These are phyloP conservation scores for Leishmania gerbilli DNA, from an alignment of 208 protist species.

Conservation along the genomic window DNA sequence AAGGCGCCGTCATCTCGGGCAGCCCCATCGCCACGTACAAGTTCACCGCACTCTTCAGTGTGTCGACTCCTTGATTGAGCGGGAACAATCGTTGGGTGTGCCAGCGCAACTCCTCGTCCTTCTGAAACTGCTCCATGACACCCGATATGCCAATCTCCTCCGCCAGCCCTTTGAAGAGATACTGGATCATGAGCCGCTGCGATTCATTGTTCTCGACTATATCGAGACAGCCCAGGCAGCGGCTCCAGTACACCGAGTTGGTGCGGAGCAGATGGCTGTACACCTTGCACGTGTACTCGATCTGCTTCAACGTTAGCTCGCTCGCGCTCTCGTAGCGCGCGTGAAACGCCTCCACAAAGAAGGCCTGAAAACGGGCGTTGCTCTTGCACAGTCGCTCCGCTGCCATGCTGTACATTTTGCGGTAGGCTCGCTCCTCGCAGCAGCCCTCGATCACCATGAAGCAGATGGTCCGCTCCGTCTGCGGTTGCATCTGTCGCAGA, in stretches of 20 bases:
- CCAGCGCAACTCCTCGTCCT: constrained; percentile 57
- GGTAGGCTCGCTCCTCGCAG: constrained; percentile 96
- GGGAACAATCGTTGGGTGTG: constrained; percentile 65
- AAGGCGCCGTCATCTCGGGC: constrained; percentile 41
- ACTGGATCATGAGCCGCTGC: constrained; percentile 82
- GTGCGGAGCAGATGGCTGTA: constrained; percentile 97
- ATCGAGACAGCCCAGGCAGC: constrained; percentile 66
- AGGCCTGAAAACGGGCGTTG: constrained; percentile 83
- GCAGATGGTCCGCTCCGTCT: constrained; percentile 82
- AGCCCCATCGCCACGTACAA: constrained; percentile 81
- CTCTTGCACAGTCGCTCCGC: constrained; percentile 97
- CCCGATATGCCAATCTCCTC: constrained; percentile 70
- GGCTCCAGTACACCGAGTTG: constrained; percentile 95
- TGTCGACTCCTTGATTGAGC: constrained; percentile 29
- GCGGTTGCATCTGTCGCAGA: constrained; percentile 77
- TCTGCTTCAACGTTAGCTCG: constrained; percentile 96
- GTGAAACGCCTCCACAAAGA: constrained; percentile 88
- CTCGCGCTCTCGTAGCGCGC: constrained; percentile 94
- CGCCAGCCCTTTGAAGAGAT: constrained; percentile 60
- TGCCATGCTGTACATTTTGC: constrained; percentile 95
- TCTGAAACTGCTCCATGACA: constrained; percentile 42
- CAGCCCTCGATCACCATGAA: constrained; percentile 99
- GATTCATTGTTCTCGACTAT: constrained; percentile 75
- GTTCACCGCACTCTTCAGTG: constrained; percentile 60
- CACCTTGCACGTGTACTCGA: constrained; percentile 98